Evolutionary conservation across 2,329 filamentous ascomycete genomes (phyloP).

Genomic region (Cyphellophora europaea): DNA sequence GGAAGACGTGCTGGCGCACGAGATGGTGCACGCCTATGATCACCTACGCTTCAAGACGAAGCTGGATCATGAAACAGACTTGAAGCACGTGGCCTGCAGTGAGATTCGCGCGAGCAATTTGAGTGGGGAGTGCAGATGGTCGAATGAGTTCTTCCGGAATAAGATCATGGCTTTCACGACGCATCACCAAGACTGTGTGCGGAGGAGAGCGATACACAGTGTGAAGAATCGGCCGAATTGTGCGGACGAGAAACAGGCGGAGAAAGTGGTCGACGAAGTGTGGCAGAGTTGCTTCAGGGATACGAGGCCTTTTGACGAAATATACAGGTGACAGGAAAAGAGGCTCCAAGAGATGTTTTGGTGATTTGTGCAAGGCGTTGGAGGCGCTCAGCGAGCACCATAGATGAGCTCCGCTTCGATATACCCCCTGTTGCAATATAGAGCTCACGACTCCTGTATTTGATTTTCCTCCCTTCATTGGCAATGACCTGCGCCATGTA

Average conservation of each 20-base stretch:
- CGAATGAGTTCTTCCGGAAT: slow-evolving; percentile 72
- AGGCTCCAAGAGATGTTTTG: not conserved
- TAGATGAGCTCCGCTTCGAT: too few relatives aligned
- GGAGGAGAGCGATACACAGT: slow-evolving; percentile 68
- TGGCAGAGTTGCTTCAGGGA: slow-evolving; percentile 96
- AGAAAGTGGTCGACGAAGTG: slow-evolving; percentile 88
- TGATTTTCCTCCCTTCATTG: too few relatives aligned
- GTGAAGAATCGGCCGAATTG: slow-evolving; percentile 70
- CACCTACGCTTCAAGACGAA: slow-evolving; percentile 86
- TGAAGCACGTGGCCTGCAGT: slow-evolving; percentile 86
- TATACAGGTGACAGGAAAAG: slow-evolving; percentile 60
- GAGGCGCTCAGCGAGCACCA: slow-evolving; percentile 5
- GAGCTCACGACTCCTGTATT: too few relatives aligned
- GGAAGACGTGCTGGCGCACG: slow-evolving; percentile 90
- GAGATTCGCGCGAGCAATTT: slow-evolving; percentile 93
- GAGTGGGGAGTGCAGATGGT: slow-evolving; percentile 88
- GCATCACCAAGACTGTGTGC: slow-evolving; percentile 89
- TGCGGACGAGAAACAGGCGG: slow-evolving; percentile 76
- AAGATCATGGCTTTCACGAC: slow-evolving; percentile 83
- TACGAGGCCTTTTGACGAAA: slow-evolving; percentile 91
- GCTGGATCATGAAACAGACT: slow-evolving; percentile 53
- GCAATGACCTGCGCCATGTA: too few relatives aligned
- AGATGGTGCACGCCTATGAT: slow-evolving; percentile 97
- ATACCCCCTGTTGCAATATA: too few relatives aligned
- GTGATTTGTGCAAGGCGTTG: slow-evolving; percentile 14